Conservation (phyloP, 306 rosid genomes). For the Vigna trinervia region DNA sequence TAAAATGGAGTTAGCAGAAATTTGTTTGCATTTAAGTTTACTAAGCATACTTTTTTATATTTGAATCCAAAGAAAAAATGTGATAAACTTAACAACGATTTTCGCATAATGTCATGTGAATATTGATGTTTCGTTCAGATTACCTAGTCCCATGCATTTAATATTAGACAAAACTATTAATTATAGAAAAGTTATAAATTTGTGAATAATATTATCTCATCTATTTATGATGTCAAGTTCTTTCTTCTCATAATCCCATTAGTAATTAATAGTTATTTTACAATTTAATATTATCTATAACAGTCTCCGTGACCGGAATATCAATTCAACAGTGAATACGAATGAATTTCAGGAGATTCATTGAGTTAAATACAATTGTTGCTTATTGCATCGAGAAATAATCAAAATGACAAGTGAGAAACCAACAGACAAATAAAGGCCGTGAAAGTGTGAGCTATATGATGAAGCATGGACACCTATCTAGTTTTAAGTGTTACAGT, state of each 20-base stretch:
- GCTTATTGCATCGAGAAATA: constrained; percentile 14
- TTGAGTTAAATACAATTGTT: constrained; percentile 1
- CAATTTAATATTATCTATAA: constrained; percentile 5
- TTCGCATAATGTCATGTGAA: not conserved
- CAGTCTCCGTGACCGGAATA: constrained; percentile 26
- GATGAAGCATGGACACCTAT: not conserved
- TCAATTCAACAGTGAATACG: constrained; percentile 28
- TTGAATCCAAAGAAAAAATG: not conserved
- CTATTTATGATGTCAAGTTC: constrained; percentile 13
- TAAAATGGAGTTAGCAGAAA: too few species aligned
- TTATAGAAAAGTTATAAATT: not conserved
- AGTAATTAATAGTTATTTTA: not conserved
- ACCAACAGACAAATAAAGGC: constrained; percentile 26
- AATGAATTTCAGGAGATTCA: not conserved
- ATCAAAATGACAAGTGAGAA: constrained; percentile 35
- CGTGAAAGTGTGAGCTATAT: not conserved
- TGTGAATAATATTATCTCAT: constrained; percentile 12
- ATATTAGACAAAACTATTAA: constrained; percentile 31
- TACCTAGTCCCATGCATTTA: constrained; percentile 22
- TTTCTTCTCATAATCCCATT: not conserved
- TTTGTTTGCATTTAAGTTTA: too few species aligned
- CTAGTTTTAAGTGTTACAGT: not conserved
- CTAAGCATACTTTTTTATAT: too few species aligned
- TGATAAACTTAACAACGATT: not conserved
- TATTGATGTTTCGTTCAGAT: constrained; percentile 21